Base-by-base conservation (phyloP, 2,329 filamentous ascomycete genomes). In the Ustilaginoidea virens region DNA sequence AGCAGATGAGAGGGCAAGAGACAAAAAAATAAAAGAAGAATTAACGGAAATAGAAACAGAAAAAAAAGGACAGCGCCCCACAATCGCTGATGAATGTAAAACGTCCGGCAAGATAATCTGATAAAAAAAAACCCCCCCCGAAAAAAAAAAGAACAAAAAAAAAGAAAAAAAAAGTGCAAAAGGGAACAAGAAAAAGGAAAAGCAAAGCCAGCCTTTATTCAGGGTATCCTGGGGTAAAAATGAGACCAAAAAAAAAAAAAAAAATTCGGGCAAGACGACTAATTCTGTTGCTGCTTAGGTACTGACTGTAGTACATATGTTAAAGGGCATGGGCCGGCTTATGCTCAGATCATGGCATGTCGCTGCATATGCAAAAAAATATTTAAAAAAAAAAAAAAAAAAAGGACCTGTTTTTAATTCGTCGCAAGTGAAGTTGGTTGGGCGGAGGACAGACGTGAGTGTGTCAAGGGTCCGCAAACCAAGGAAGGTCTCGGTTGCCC, bases 401-500 rank as follows among this genome's bases (percentile, higher is more conserved):
- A 10, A 13, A 13, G 5, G 17, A 17, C 17, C 13, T 3, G 13
- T 5, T n/a, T 16, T 11, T 9, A n/a, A 20, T 24, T 24, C 22
- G 13, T 24, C 12, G 22, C n/a, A n/a, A n/a, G n/a, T n/a, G n/a
- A n/a, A n/a, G n/a, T n/a, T n/a, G n/a, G n/a, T n/a, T n/a, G n/a
- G n/a, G n/a, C n/a, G n/a, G n/a, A n/a, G n/a, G n/a, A n/a, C n/a
- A n/a, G n/a, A n/a, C n/a, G n/a, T n/a, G n/a, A n/a, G n/a, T n/a
- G n/a, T 27, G 7, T 29, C 37, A 48, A 33, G 51, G 47, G 25
- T 60, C 59, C 25, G 49, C 46, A 19, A 51, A 41, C 64, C 64
- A 69, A 12, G 64, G 64, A 31, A 68, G 40, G 40, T 68, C 64
- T 31, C 60, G 45, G 38, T 62, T 62, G 28, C 50, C 48, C 5